Evolutionary conservation across 2,329 filamentous ascomycete genomes (phyloP), one percentile per base, ranked within the genome.

Genomic region (Colletotrichum sp.): DNA sequence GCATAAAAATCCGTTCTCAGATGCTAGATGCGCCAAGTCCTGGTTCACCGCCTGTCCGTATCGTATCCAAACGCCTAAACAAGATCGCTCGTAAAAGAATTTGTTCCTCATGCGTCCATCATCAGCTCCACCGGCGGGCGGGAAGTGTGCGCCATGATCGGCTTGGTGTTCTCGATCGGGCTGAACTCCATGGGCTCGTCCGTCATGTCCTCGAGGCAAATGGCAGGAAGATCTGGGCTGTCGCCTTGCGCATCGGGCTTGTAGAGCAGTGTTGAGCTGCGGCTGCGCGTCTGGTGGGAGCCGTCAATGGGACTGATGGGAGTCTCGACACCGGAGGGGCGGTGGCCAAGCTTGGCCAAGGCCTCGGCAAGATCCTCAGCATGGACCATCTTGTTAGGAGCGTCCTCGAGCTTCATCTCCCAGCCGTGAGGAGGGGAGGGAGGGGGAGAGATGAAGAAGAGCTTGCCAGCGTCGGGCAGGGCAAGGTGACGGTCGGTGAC

Each of bases 381-480:
- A 81, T 94, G 92, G 30, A 94, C 92, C 81, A 90, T 88, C 85
- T 93, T 93, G 83, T 94, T 94, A 73, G 93, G 93, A 6, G 92
- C 92, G 78, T 92, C 92, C 83, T 94, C 93, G 63, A 93, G 86
- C 78, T 89, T 89, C 85, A 92, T 89, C 86, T 93, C 90, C 93
- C 93, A 94, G 79, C 91, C 92, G 80, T 93, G 92, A 4, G 93
- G 93, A 57, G 93, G 92, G 74, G 89, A 92, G 7, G 93, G 92
- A 10, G 93, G 93, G 32, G 93, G 93, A 67, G 91, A 93, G 84
- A 94, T 94, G 87, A 94, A 94, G 87, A 94, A 94, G 70, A 93
- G 89, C 87, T 93, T 94, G 81, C 92, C 92, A 69, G 92, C 91
- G 78, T 94, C 92, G 72, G 93, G 92, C 1, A 94, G 89, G n/a